Evolutionary conservation across 192 early-diverging fungal species (phyloP), one percentile per base, ranked within the genome.

Genomic region (Dispira parvispora): DNA sequence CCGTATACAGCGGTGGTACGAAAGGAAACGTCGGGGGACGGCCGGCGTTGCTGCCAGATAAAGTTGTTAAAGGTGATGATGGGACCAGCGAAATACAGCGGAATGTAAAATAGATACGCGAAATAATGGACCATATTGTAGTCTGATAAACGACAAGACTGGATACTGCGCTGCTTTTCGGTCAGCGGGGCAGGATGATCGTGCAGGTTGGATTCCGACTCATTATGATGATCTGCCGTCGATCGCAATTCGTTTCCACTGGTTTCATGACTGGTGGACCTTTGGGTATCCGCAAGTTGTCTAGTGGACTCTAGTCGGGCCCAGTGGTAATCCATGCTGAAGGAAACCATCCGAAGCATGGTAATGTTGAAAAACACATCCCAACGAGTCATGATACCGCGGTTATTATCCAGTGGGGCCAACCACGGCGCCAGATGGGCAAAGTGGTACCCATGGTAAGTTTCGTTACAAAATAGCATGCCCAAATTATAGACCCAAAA

Each of bases 31-130:
- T 71, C 63, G 20, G 66, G 61, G 27, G 77, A 68, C 11, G 84
- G 84, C 28, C 74, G 79, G 49, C 81, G 75, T 60, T 82, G 74
- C 74, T 96, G 94, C 54, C 81, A 79, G 2, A 89, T 75, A 73
- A 90, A 96, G 67, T 88, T 83, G 73, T 96, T 98, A 75, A 86
- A 98, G 0, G 94, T 85, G 64, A 95, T 87, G 46, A 98, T 94
- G 18, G 95, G 95, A 8, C 95, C 95, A 26, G 91, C 88, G 42
- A 96, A 71, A 71, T 90, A 98, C 49, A 98, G 76, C 3, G 95
- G 95, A 18, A 86, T 82, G 62, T 98, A 98, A n/a, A 89, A 52
- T 11, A 87, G 64, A 66, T 90, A 96, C 0, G 83, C 77, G 63
- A 87, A 73, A 68, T 87, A 98, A 69, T 87, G 80, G 64, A 74